Evolutionary conservation across 306 rosid genomes (phyloP).

Genomic region (Citrullus amarus): DNA sequence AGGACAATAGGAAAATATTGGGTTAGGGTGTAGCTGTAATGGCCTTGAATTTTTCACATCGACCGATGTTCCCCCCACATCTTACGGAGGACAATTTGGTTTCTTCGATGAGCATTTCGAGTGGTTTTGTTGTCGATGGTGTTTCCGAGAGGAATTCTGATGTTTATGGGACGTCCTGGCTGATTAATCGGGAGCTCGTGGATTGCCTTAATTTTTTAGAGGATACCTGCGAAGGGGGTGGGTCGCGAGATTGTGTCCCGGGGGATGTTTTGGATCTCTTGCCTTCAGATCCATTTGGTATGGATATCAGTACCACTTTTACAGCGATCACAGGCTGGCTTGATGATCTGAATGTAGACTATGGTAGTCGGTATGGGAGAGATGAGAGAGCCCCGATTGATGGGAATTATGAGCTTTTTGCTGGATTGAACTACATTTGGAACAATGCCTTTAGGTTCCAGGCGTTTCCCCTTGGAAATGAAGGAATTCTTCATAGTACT

Average conservation of each 20-base stretch:
- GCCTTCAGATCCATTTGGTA: constrained; percentile 61
- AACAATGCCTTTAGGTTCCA: constrained; percentile 23
- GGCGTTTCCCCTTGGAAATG: constrained; percentile 19
- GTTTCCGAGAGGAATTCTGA: constrained; percentile 41
- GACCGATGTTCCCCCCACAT: constrained; percentile 28
- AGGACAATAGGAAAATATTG: constrained; percentile 2
- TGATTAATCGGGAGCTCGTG: constrained; percentile 31
- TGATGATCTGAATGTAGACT: constrained; percentile 16
- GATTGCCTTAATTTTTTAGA: constrained; percentile 50
- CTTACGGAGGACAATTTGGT: constrained; percentile 36
- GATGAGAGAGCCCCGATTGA: constrained; percentile 24
- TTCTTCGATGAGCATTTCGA: constrained; percentile 47
- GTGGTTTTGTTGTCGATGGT: constrained; percentile 46
- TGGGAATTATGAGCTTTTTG: constrained; percentile 23
- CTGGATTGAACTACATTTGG: constrained; percentile 37
- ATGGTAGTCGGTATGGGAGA: constrained; percentile 16
- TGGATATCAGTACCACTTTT: constrained; percentile 35
- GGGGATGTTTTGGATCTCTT: constrained; percentile 43
- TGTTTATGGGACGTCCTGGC: constrained; percentile 43
- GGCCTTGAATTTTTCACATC: constrained; percentile 47
- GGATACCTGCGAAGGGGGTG: constrained; percentile 43
- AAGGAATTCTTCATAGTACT: constrained; percentile 14
- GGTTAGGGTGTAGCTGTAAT: constrained; percentile 15
- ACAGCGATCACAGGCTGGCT: constrained; percentile 38
- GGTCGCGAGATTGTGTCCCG: constrained; percentile 49